phyloP scores from a whole-genome alignment of 2,329 filamentous ascomycete species.

The Aspergillus carbonarius region DNA sequence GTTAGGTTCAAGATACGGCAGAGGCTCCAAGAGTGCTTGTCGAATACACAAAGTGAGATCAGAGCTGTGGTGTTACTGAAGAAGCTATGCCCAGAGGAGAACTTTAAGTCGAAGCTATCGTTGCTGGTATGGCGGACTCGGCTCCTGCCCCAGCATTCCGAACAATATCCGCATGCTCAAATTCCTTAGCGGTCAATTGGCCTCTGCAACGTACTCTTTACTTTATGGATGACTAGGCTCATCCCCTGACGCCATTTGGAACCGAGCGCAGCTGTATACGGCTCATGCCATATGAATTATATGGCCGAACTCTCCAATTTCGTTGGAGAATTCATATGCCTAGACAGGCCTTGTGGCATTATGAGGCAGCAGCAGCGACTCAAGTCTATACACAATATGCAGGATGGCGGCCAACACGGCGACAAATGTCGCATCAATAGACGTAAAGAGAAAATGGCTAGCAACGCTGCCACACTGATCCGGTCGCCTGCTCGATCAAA shows the following conservation, averaged over 20 bases:
- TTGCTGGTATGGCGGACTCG: background rate
- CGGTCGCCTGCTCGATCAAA: conserved; percentile 31
- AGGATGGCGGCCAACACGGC: conserved; percentile 49
- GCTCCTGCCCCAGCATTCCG: background rate
- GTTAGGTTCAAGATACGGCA: background rate
- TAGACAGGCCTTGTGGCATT: conserved; percentile 46
- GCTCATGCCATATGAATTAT: conserved; percentile 56
- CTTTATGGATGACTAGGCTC: background rate
- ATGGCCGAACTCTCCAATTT: conserved; percentile 49
- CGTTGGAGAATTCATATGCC: conserved; percentile 50
- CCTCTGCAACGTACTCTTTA: background rate
- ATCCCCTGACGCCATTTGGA: background rate
- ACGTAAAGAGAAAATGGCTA: conserved; percentile 48
- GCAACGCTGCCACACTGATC: conserved; percentile 36
- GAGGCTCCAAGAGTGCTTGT: background rate
- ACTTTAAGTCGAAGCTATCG: background rate
- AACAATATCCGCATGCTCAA: background rate
- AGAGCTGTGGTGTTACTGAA: conserved; percentile 1
- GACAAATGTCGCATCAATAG: conserved; percentile 49
- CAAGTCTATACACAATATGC: conserved; percentile 50
- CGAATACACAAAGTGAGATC: background rate
- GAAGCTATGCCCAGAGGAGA: background rate
- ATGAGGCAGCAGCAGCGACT: conserved; percentile 45
- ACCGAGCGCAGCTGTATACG: conserved; percentile 49
- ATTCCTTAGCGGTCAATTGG: background rate